phyloP scores from a whole-genome alignment of 2,329 filamentous ascomycete species.

The Whalleya microplaca region DNA sequence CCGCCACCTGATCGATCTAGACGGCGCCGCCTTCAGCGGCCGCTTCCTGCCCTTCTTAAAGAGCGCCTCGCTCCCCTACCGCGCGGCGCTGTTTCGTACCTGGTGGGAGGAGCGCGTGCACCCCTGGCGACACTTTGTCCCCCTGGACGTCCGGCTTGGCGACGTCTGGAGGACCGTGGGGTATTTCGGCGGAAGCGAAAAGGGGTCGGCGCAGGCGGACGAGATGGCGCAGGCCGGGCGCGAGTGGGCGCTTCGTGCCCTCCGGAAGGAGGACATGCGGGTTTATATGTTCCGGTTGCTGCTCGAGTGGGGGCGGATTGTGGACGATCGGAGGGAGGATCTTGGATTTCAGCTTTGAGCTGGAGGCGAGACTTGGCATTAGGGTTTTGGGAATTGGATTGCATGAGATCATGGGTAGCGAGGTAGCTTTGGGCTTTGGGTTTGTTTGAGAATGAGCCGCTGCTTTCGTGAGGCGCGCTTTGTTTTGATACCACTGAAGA shows the following conservation, averaged over 20 bases:
- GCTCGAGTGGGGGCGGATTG: slow-evolving; percentile 50
- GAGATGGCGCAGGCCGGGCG: slow-evolving; percentile 57
- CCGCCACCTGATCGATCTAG: slow-evolving; percentile 63
- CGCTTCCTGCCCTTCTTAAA: slow-evolving; percentile 56
- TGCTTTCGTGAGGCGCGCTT: neutral
- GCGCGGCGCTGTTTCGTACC: slow-evolving; percentile 63
- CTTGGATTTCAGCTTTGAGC: slow-evolving; percentile 35
- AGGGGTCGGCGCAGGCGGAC: slow-evolving; percentile 41
- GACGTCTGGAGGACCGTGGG: slow-evolving; percentile 34
- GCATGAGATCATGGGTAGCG: neutral
- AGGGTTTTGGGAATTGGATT: neutral
- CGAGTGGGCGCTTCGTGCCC: slow-evolving; percentile 57
- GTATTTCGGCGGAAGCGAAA: slow-evolving; percentile 32
- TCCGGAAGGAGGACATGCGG: slow-evolving; percentile 61
- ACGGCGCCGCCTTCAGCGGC: slow-evolving; percentile 57
- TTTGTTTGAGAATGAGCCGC: neutral
- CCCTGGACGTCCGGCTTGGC: slow-evolving; percentile 52
- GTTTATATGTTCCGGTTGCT: slow-evolving; percentile 60
- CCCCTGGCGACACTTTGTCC: slow-evolving; percentile 67
- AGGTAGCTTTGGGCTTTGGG: neutral
- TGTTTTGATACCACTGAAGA: neutral
- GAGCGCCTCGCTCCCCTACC: slow-evolving; percentile 57
- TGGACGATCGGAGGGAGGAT: slow-evolving; percentile 44
- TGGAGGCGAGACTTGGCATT: too few species aligned
- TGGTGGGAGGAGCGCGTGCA: slow-evolving; percentile 67